Evolutionary conservation across 2,329 filamentous ascomycete species (phyloP), one percentile per base, ranked within the genome.

Genomic region (Apiospora aurea): DNA sequence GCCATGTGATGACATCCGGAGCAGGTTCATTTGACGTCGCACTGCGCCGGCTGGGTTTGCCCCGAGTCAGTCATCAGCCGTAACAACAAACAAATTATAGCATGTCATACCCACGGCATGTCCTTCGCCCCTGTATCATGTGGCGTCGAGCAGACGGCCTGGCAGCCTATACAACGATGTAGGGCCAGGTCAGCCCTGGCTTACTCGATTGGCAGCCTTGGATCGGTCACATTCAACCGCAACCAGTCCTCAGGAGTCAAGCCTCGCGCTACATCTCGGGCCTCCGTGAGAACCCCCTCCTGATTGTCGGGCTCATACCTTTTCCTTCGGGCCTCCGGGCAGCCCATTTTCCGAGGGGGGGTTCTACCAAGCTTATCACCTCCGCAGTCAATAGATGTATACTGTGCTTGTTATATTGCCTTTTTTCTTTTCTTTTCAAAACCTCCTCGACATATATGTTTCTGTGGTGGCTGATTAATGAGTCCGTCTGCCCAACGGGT

Each of bases 251-350:
- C 4, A 16, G 16, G 21, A 38, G 11, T 21, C 18, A 61, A 61
- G 29, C 29, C 29, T 21, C 29, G 38, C 38, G 11, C 18, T 21
- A 14, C 7, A 11, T 21, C 38, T 61, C 38, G 53, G 53, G 53
- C 53, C 53, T 61, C 53, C 26, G 38, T 61, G 53, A 34, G 26
- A 34, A 57, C 51, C 51, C 34, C 51, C 51, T 57, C 51, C 51
- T 26, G 14, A 57, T 43, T 26, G 51, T 57, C 51, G 14, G 53
- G 53, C 16, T 10, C 16, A 7, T 21, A 7, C 53, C 53, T 34
- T 38, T 5, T 38, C 16, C 26, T 29, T 34, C 16, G 29, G 53
- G 53, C 53, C 53, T 61, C 53, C 29, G 53, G 53, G 21, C 3
- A 21, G 38, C 21, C 7, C 29, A 8, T 18, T 61, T 16, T 38